Conservation (phyloP, 2,329 filamentous ascomycete species). For the Rugonectria rugulosa region DNA sequence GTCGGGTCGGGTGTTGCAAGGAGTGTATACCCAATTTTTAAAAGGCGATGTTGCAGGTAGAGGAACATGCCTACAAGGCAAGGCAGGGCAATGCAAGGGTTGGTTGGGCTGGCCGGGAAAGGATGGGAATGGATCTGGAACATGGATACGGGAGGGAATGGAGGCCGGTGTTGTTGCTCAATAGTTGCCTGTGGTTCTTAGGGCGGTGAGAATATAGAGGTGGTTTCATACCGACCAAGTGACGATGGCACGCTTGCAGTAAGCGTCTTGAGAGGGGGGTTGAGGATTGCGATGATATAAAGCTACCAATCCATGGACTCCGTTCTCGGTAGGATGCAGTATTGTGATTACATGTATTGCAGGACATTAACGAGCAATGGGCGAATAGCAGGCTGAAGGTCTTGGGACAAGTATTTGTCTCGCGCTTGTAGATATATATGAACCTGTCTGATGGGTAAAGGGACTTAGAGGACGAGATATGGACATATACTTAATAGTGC, state of each 20-base stretch:
- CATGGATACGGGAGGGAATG: constrained; percentile 15
- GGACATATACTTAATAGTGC: too few relatives aligned
- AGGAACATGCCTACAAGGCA: constrained; percentile 5
- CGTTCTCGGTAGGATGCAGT: too few relatives aligned
- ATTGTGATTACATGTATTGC: too few relatives aligned
- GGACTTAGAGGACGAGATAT: too few relatives aligned
- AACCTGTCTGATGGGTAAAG: too few relatives aligned
- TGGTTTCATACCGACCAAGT: not conserved
- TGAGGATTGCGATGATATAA: not conserved
- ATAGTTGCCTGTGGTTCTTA: constrained; percentile 6
- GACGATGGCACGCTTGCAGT: not conserved
- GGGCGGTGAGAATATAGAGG: constrained; percentile 16
- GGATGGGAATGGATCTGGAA: not conserved
- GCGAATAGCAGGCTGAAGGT: too few relatives aligned
- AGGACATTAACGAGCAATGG: too few relatives aligned
- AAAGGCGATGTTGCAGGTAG: constrained; percentile 18
- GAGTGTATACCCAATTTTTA: constrained; percentile 46
- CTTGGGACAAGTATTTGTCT: too few relatives aligned
- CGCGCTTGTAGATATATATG: too few relatives aligned
- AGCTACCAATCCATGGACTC: too few relatives aligned
- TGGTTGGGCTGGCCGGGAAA: constrained; percentile 15
- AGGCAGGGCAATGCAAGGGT: constrained; percentile 13
- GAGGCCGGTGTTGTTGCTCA: constrained; percentile 4
- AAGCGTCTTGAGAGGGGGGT: not conserved
- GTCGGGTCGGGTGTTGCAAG: constrained; percentile 31